Evolutionary conservation across 2,329 filamentous ascomycete genomes (phyloP).

Genomic region (Hymenoscyphus fructigenus): DNA sequence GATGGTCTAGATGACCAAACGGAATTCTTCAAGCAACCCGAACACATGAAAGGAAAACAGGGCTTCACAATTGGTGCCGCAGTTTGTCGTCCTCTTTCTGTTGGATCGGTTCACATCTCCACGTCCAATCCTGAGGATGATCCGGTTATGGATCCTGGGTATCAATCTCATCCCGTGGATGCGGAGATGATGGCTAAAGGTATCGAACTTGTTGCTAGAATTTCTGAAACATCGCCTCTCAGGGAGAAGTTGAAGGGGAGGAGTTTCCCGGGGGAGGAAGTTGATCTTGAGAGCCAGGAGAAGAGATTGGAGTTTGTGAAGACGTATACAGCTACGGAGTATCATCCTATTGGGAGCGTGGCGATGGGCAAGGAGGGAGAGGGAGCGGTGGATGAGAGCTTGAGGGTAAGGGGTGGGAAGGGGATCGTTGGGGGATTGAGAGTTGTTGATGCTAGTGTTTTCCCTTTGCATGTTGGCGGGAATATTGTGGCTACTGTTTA

Average conservation of each 20-base stretch:
- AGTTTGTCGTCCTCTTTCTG: constrained; percentile 42
- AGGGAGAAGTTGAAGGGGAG: constrained; percentile 19
- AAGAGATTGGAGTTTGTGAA: constrained; percentile 12
- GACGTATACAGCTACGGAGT: constrained; percentile 39
- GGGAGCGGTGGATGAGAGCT: constrained; percentile 75
- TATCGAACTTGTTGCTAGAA: constrained; percentile 13
- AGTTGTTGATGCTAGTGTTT: constrained; percentile 66
- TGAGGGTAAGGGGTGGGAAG: constrained; percentile 69
- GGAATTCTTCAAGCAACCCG: neutral
- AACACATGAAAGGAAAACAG: constrained; percentile 10
- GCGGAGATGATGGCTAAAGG: constrained; percentile 11
- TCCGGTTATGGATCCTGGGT: constrained; percentile 40
- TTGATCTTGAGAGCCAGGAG: constrained; percentile 11
- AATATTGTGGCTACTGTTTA: constrained; percentile 87
- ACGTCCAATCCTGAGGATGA: constrained; percentile 37
- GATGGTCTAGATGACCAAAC: constrained; percentile 2
- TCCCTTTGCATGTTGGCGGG: constrained; percentile 78
- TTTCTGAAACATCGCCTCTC: constrained; percentile 16
- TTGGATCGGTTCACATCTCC: constrained; percentile 42
- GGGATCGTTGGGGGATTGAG: constrained; percentile 60
- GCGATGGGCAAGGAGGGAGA: constrained; percentile 73
- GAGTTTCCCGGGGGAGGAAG: constrained; percentile 9
- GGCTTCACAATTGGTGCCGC: constrained; percentile 37
- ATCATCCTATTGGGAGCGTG: constrained; percentile 81
- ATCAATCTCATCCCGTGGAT: constrained; percentile 12